These are phyloP conservation scores for Ustilago vetiveriae DNA, from an alignment of 1,284 basidiomycete genomes.

Conservation along the genomic window DNA sequence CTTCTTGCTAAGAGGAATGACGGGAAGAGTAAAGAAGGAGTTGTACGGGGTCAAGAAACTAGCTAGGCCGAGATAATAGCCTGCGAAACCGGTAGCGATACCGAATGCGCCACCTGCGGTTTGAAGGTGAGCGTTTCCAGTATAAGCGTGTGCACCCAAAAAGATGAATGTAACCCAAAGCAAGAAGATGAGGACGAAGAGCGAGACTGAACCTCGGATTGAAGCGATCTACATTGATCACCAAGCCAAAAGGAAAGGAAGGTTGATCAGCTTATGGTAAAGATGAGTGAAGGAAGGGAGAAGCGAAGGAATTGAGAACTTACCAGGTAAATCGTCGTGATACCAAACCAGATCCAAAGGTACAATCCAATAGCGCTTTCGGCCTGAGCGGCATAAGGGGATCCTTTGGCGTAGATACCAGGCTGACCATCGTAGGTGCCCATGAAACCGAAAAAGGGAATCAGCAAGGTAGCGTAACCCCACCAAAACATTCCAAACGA, in stretches of 20 bases:
- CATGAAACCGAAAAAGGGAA: constrained; percentile 51
- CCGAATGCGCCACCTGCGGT: constrained; percentile 50
- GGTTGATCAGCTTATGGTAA: too few relatives aligned
- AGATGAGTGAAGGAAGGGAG: too few relatives aligned
- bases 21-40: constrained; percentile 53
- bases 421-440: constrained; percentile 46
- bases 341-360: constrained; percentile 56
- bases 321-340: constrained; percentile 50
- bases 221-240: constrained; percentile 13
- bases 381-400: constrained; percentile 31
- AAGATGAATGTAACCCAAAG: constrained; percentile 49
- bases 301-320: too few relatives aligned
- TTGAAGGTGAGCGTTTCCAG: constrained; percentile 12
- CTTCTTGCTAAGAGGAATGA: constrained; percentile 39
- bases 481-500: constrained; percentile 56
- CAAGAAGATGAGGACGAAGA: constrained; percentile 41
- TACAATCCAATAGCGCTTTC: constrained; percentile 39
- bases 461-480: constrained; percentile 52
- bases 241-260: not conserved
- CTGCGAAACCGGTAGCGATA: constrained; percentile 47
- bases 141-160: constrained; percentile 25
- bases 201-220: constrained; percentile 29
- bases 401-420: constrained; percentile 33
- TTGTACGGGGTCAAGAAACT: constrained; percentile 44
- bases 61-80: constrained; percentile 50